Base-by-base conservation (phyloP, 176 grass and related monocot genomes). In the Dactylis glomerata region DNA sequence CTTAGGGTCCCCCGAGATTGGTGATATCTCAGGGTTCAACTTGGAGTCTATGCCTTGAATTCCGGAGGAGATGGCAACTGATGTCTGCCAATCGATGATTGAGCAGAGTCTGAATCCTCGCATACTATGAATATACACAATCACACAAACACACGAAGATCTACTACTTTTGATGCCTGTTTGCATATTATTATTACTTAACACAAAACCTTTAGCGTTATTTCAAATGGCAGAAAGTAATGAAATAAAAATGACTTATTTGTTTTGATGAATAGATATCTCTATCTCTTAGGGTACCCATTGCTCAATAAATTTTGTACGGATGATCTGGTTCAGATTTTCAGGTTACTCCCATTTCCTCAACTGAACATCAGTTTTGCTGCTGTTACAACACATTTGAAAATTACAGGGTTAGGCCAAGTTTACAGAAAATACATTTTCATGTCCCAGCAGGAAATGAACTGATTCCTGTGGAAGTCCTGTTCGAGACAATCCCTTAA, bases 21-120 rank as follows among this genome's bases (percentile, higher is more conserved):
- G 15, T 37, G 49, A 24, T 58, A 77, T n/a, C 42, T n/a, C 42
- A 69, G 28, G 77, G 42, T 78, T n/a, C 80, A 72, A 82, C 63
- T 78, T 83, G 58, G 23, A 63, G 81, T 73, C 55, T 80, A 24
- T 86, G 76, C 66, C 52, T 73, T 80, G 47, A 58, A 38, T 17
- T 3, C 17, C 16, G 41, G n/a, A 70, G 55, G 66, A 84, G 87
- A 89, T 73, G 87, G 82, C 57, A 75, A 84, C 82, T 84, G 20
- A 64, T 80, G 82, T 46, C 81, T 65, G 68, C 19, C 55, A n/a
- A 73, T 64, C 15, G 64, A 71, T 20, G 2, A 88, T 16, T 22
- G 16, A 10, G 52, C 62, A 49, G 61, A 49, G 61, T 59, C 38
- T 77, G n/a, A 64, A 64, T 64, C 13, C 13, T 27, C 15, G 14